Percentiles rank a stretch among this genome's conserved stretches.
Evolutionary conservation across 140 eudicot genomes (phyloP).

Genomic region (Bidens hawaiensis): DNA sequence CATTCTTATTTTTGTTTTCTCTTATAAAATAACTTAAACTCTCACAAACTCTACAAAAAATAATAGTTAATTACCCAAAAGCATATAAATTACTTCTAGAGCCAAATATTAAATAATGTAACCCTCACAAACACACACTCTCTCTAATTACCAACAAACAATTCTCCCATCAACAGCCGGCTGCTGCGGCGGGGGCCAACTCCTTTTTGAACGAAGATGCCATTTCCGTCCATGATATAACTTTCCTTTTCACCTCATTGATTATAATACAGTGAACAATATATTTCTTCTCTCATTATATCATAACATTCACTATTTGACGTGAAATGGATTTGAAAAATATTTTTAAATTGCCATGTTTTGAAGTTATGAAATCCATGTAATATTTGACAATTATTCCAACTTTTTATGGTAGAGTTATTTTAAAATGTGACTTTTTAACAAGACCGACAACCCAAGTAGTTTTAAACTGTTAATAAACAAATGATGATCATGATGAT

Average conservation of each 20-base stretch:
- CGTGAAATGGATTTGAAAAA: neutral
- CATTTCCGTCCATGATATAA: neutral
- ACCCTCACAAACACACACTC: no score
- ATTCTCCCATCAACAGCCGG: neutral
- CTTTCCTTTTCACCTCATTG: neutral
- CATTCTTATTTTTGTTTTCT: no score
- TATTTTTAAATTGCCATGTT: no score
- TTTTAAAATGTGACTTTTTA: neutral
- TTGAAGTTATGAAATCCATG: neutral
- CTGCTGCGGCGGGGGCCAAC: neutral
- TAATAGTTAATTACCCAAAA: neutral
- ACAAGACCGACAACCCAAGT: neutral
- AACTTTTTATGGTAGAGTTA: neutral
- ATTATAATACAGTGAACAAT: neutral
- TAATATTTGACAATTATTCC: neutral
- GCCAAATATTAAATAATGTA: neutral
- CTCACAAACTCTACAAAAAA: neutral
- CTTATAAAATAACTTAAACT: no score
- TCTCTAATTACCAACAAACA: neutral
- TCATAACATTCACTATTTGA: neutral
- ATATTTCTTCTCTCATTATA: neutral
- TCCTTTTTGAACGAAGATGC: neutral
- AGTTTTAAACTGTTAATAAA: neutral
- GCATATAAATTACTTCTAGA: neutral
- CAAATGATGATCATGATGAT: neutral